phyloP scores from a whole-genome alignment of 164 flowering plant species.

The Magnolia changhungtana region DNA sequence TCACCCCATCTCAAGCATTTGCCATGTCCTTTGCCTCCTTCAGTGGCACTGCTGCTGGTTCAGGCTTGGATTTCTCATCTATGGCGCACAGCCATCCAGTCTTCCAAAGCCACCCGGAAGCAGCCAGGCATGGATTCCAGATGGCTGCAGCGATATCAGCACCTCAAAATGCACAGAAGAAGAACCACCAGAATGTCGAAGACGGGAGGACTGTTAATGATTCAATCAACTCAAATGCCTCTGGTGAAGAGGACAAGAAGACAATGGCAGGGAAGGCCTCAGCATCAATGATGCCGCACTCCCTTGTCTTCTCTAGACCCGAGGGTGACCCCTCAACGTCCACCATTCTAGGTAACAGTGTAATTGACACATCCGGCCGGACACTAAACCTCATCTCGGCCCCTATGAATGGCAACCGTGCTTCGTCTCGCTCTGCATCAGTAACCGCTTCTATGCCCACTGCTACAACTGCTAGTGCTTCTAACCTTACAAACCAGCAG shows the following conservation, averaged over 20 bases:
- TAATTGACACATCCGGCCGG: constrained; percentile 54
- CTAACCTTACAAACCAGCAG: constrained; percentile 37
- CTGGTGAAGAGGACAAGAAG: constrained; percentile 57
- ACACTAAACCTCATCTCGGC: constrained; percentile 44
- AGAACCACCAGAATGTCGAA: constrained; percentile 37
- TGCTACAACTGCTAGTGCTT: constrained; percentile 16
- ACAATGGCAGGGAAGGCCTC: constrained; percentile 31
- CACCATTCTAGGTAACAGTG: constrained; percentile 33
- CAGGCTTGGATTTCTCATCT: constrained; percentile 67
- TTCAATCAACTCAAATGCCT: constrained; percentile 18
- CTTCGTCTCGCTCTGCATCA: constrained; percentile 29
- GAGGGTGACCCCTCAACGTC: constrained; percentile 48
- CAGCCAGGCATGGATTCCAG: constrained; percentile 55
- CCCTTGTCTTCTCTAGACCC: constrained; percentile 66
- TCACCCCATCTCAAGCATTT: constrained; percentile 62
- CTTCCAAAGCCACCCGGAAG: constrained; percentile 66
- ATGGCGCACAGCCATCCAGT: constrained; percentile 63
- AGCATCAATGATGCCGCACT: constrained; percentile 32
- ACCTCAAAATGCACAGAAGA: constrained; percentile 52
- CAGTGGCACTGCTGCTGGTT: constrained; percentile 40
- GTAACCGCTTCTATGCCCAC: constrained; percentile 14
- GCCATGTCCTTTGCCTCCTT: constrained; percentile 75
- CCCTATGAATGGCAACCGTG: constrained; percentile 24
- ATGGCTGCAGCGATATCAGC: constrained; percentile 52
- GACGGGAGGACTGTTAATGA: constrained; percentile 50